Evolutionary conservation across 2,329 filamentous ascomycete species (phyloP), one percentile per base, ranked within the genome.

Genomic region (Hypoxylon rubiginosum): DNA sequence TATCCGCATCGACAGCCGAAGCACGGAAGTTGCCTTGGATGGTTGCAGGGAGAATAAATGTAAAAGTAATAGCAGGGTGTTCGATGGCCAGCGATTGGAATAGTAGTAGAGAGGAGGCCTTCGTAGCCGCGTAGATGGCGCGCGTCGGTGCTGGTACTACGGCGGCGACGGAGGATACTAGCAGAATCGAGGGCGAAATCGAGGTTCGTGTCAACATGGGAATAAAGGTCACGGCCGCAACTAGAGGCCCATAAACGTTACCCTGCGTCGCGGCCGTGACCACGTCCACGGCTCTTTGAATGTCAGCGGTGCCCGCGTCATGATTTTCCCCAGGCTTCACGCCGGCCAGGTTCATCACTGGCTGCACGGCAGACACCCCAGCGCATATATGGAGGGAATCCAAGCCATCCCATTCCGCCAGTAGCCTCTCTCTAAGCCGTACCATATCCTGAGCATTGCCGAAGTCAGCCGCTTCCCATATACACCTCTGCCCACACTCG

Each of bases 31-130:
- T 74, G 2, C 77, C 76, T 58, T 78, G 72, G 52, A 79, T 77
- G n/a, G 77, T 79, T 0, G 73, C 72, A 0, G 77, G 76, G 3
- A 79, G 64, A 2, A 78, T 36, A 24, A 73, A 74, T 0, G 72
- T 73, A 62, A 79, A 78, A 11, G 75, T 70, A 32, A 79, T 73
- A 17, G 66, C 50, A 0, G 73, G 74, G 30, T 78, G 75, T 57
- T 79, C 77, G 45, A 79, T 78, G 36, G 77, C 75, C 9, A 79
- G 73, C 5, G 75, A 74, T 55, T 79, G 76, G 51, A 73, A 78
- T 15, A 79, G 65, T 0, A 78, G 70, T 19, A 79, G 68, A 0
- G 76, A 75, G 1, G 77, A 74, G 3, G 76, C 76, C 62, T 79
- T 79, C 15, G 76, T 76, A 3, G 76, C 72, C 7, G 74, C 76